Evolutionary conservation across 2,329 filamentous ascomycete genomes (phyloP).

Genomic region (Hymenoscyphus albidus): DNA sequence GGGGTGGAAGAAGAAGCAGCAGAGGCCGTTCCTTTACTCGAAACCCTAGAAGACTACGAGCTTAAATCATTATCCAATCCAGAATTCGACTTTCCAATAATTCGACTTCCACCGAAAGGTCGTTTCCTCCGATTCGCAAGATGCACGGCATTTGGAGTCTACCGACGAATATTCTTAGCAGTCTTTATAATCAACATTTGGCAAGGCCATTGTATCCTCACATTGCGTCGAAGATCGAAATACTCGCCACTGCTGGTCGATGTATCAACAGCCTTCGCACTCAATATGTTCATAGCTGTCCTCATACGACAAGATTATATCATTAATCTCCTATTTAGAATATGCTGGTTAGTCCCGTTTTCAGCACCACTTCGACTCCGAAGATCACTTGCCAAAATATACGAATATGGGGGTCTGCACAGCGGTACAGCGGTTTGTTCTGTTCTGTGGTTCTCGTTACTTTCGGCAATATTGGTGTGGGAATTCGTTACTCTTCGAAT

Average conservation of each 20-base stretch:
- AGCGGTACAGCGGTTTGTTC: slow-evolving; percentile 48
- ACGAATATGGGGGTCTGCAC: slow-evolving; percentile 51
- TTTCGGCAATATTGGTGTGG: slow-evolving; percentile 32
- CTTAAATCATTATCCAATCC: background rate
- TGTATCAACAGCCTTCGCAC: slow-evolving; percentile 26
- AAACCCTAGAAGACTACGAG: slow-evolving; percentile 11
- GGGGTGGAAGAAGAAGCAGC: background rate
- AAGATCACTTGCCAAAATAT: slow-evolving; percentile 46
- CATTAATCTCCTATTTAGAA: slow-evolving; percentile 48
- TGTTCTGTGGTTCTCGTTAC: slow-evolving; percentile 45
- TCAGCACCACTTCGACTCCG: slow-evolving; percentile 48
- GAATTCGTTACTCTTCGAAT: slow-evolving; percentile 22
- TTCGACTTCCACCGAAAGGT: slow-evolving; percentile 17
- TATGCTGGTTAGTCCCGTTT: slow-evolving; percentile 45
- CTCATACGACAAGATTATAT: slow-evolving; percentile 51
- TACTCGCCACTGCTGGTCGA: slow-evolving; percentile 23
- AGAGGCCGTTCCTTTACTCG: slow-evolving; percentile 15
- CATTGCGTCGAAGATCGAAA: slow-evolving; percentile 27
- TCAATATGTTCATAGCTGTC: slow-evolving; percentile 48
- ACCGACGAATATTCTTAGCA: slow-evolving; percentile 53
- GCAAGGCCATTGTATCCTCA: slow-evolving; percentile 39
- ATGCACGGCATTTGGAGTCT: slow-evolving; percentile 46
- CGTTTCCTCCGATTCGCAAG: slow-evolving; percentile 20
- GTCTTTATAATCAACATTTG: slow-evolving; percentile 47
- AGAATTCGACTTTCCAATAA: slow-evolving; percentile 1